These are phyloP conservation scores for Massarina eburnea DNA, from an alignment of 2,329 filamentous ascomycete species.

Conservation along the genomic window DNA sequence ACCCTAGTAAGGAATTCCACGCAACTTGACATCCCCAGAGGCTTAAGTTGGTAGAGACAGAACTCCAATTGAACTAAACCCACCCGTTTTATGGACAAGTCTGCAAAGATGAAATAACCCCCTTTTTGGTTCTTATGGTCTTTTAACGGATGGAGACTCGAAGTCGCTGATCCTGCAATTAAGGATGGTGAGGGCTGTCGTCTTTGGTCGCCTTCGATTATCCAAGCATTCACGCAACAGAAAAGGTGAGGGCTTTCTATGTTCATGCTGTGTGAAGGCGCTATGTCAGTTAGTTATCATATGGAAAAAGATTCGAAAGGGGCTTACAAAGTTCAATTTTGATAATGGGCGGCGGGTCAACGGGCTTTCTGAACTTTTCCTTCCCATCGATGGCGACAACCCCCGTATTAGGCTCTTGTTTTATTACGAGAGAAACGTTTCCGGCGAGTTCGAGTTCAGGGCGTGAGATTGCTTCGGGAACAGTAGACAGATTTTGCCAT, in stretches of 20 bases:
- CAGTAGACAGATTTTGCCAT: neutral
- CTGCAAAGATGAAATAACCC: constrained; percentile 88
- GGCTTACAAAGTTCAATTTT: too few species aligned
- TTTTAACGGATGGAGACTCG: constrained; percentile 80
- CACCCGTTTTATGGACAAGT: constrained; percentile 75
- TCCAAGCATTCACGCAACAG: too few species aligned
- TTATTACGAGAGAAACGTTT: constrained; percentile 60
- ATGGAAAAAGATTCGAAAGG: too few species aligned
- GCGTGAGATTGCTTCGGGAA: neutral
- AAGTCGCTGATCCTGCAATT: constrained; percentile 75
- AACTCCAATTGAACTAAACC: constrained; percentile 76
- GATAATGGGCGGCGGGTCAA: constrained; percentile 83
- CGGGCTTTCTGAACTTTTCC: constrained; percentile 82
- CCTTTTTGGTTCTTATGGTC: constrained; percentile 75
- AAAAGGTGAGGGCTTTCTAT: too few species aligned
- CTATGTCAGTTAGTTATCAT: too few species aligned
- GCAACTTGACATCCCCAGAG: constrained; percentile 32
- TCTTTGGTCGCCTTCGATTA: too few species aligned
- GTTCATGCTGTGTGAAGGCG: too few species aligned
- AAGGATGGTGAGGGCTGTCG: too few species aligned
- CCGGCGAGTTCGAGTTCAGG: too few species aligned
- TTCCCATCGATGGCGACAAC: constrained; percentile 68
- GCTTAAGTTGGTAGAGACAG: constrained; percentile 69
- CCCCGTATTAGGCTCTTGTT: constrained; percentile 68
- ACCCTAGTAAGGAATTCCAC: constrained; percentile 55